These are phyloP conservation scores for Gnomoniopsis sp. DNA, from an alignment of 2,329 filamentous ascomycete genomes.

Conservation along the genomic window DNA sequence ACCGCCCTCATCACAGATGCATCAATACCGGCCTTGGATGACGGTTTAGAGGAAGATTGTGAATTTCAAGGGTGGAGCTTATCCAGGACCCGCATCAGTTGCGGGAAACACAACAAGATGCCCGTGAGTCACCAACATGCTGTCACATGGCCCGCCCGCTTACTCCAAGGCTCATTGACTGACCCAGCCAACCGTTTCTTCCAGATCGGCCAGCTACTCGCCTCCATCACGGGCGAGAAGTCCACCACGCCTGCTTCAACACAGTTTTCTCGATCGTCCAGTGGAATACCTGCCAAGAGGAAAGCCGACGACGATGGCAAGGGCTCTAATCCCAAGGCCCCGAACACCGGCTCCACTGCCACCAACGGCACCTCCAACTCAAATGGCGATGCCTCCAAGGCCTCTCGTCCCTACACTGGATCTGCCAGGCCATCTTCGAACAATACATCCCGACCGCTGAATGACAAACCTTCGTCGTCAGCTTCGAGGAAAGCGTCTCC, in stretches of 20 bases:
- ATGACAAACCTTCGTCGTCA: slow-evolving; percentile 17
- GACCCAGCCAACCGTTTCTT: slow-evolving; percentile 14
- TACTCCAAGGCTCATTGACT: not conserved
- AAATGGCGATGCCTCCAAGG: slow-evolving; percentile 22
- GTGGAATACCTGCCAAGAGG: slow-evolving; percentile 41
- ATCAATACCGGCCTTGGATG: slow-evolving; percentile 23
- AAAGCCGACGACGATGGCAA: slow-evolving; percentile 53
- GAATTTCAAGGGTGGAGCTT: slow-evolving; percentile 16
- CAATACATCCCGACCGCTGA: slow-evolving; percentile 20
- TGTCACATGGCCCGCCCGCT: too few relatives aligned
- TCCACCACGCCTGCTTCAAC: slow-evolving; percentile 29
- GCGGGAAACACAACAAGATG: slow-evolving; percentile 27
- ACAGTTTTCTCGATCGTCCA: slow-evolving; percentile 2
- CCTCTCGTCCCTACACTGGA: slow-evolving; percentile 23
- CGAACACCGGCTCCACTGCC: slow-evolving; percentile 28
- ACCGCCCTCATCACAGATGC: slow-evolving; percentile 9
- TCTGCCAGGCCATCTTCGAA: slow-evolving; percentile 21
- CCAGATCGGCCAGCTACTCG: slow-evolving; percentile 56
- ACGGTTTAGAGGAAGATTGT: slow-evolving; percentile 22
- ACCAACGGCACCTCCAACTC: slow-evolving; percentile 21
- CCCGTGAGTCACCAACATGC: slow-evolving; percentile 29
- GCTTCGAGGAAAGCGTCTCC: slow-evolving; percentile 14
- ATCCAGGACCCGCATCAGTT: slow-evolving; percentile 6
- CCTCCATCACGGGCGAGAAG: slow-evolving; percentile 58
- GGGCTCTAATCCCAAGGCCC: slow-evolving; percentile 38